A percentile compares a stretch with the other conserved stretches of the same genome.
phyloP scores from a whole-genome alignment of 1,284 basidiomycete genomes.

The Ceratobasidium theobromae region DNA sequence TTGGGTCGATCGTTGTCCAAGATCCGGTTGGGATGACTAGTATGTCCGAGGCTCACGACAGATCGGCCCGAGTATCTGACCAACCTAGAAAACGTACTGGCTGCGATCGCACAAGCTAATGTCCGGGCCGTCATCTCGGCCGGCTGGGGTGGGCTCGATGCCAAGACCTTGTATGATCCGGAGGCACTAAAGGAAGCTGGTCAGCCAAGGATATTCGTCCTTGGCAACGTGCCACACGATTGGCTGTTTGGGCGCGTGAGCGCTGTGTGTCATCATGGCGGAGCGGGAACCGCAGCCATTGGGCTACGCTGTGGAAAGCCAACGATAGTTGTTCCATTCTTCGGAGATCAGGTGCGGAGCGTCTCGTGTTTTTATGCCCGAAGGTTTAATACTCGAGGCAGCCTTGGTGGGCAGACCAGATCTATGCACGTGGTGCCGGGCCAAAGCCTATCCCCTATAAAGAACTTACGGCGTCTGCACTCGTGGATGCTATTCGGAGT shows the following conservation, averaged over 20 bases:
- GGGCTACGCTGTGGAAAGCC: slow-evolving; percentile 58
- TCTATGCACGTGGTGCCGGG: slow-evolving; percentile 62
- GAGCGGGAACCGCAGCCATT: slow-evolving; percentile 42
- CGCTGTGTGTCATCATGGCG: slow-evolving; percentile 60
- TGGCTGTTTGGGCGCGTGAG: slow-evolving; percentile 68
- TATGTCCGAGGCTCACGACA: too few species aligned
- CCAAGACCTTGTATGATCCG: slow-evolving; percentile 36
- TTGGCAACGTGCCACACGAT: slow-evolving; percentile 62
- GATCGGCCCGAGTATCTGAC: too few species aligned
- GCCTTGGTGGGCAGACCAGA: slow-evolving; percentile 56
- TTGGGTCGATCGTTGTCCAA: slow-evolving; percentile 47
- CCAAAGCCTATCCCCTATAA: slow-evolving; percentile 60
- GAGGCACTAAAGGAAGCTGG: slow-evolving; percentile 39
- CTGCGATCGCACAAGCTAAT: slow-evolving; percentile 55
- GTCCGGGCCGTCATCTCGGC: slow-evolving; percentile 61
- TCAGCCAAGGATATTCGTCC: slow-evolving; percentile 58
- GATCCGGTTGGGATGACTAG: slow-evolving; percentile 41
- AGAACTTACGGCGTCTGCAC: slow-evolving; percentile 51
- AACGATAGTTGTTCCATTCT: slow-evolving; percentile 68
- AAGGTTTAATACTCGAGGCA: background rate
- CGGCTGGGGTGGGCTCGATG: slow-evolving; percentile 63
- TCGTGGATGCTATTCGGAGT: slow-evolving; percentile 56
- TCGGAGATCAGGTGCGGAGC: slow-evolving; percentile 61
- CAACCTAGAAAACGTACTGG: slow-evolving; percentile 58
- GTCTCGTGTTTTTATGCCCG: background rate